Evolutionary conservation across 2,329 filamentous ascomycete species (phyloP).

Genomic region (Intubia oerlemansii): DNA sequence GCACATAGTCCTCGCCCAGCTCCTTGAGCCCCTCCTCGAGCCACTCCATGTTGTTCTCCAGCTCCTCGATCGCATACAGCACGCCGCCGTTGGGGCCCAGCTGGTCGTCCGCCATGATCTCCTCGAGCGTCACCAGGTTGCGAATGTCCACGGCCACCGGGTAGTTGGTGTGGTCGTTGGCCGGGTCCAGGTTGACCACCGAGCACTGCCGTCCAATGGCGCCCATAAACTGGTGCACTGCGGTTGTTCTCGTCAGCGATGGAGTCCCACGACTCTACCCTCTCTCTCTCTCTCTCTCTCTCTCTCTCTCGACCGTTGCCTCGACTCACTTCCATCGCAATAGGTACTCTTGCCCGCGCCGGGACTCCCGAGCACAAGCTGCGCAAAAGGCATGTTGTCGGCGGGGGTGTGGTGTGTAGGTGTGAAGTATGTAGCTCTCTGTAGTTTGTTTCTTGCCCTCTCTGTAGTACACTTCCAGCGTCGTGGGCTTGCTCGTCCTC

Average conservation of each 20-base stretch:
- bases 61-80: conserved; percentile 81
- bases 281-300: neutral
- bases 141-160: conserved; percentile 80
- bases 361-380: conserved; percentile 83
- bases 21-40: conserved; percentile 60
- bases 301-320: neutral
- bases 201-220: conserved; percentile 90
- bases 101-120: conserved; percentile 81
- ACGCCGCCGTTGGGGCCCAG: conserved; percentile 85
- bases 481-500: too few species aligned
- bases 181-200: conserved; percentile 89
- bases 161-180: conserved; percentile 84
- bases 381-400: conserved; percentile 36
- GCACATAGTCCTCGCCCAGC: conserved; percentile 71
- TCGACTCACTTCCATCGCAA: conserved; percentile 61
- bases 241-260: neutral
- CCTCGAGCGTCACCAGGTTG: conserved; percentile 70
- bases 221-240: conserved; percentile 90
- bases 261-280: too few species aligned
- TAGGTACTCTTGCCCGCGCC: conserved; percentile 94
- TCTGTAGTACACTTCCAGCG: too few species aligned
- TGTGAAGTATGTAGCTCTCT: too few species aligned
- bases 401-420: too few species aligned
- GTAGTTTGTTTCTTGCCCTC: too few species aligned
- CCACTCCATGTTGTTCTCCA: conserved; percentile 90